Conservation (phyloP, 768 basidiomycete species). For the Rubroboletus satanas region DNA sequence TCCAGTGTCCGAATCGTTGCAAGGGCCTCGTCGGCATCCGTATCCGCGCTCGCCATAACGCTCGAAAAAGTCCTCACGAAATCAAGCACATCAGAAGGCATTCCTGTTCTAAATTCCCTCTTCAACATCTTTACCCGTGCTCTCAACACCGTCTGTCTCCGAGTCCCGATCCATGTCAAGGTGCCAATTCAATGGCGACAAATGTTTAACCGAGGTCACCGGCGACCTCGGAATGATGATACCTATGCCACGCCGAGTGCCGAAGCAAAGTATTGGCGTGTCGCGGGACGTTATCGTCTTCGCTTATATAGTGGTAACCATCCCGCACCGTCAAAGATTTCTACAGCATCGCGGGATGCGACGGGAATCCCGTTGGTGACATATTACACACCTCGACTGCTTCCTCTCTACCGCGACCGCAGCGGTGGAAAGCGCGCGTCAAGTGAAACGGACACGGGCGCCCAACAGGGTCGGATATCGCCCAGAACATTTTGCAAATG, state of each 20-base stretch:
- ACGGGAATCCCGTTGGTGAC: slow-evolving; percentile 24
- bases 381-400: slow-evolving; percentile 36
- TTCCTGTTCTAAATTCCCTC: slow-evolving; percentile 3
- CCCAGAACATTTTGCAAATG: slow-evolving; percentile 41
- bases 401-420: slow-evolving; percentile 37
- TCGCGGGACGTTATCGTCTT: slow-evolving; percentile 24
- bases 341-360: slow-evolving; percentile 2
- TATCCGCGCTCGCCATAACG: neutral
- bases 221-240: slow-evolving; percentile 1
- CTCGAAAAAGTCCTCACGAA: slow-evolving; percentile 6
- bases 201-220: neutral
- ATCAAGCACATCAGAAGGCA: neutral
- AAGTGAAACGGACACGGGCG: slow-evolving; percentile 12
- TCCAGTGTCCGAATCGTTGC: slow-evolving; percentile 9
- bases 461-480: slow-evolving; percentile 29
- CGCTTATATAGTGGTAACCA: slow-evolving; percentile 25
- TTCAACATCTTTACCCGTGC: slow-evolving; percentile 10
- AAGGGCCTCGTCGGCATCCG: neutral
- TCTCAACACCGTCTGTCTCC: slow-evolving; percentile 17
- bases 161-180: slow-evolving; percentile 6
- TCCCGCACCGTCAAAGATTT: neutral
- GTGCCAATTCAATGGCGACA: slow-evolving; percentile 10
- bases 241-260: slow-evolving; percentile 22
- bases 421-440: neutral
- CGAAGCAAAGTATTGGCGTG: slow-evolving; percentile 32